These are phyloP conservation scores for Conticribra weissflogii DNA, from an alignment of 108 stramenopile genomes.

Conservation along the genomic window DNA sequence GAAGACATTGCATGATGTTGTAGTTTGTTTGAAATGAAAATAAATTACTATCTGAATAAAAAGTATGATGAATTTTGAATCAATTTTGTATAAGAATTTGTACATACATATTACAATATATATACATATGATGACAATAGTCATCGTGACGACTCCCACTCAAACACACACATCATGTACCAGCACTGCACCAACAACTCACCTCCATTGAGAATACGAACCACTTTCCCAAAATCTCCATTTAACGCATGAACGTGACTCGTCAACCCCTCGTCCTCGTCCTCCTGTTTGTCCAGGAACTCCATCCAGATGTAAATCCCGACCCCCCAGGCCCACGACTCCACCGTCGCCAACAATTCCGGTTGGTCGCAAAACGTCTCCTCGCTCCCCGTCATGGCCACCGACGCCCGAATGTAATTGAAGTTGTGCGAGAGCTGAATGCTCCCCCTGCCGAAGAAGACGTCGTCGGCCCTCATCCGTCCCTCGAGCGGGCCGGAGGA, in stretches of 20 bases:
- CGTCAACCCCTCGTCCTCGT: slow-evolving; percentile 31
- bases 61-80: no score
- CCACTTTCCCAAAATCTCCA: slow-evolving; percentile 24
- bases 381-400: slow-evolving; percentile 33
- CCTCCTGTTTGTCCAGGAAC: slow-evolving; percentile 21
- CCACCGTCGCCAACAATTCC: slow-evolving; percentile 21
- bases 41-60: no score
- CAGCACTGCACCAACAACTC: slow-evolving; percentile 20
- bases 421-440: slow-evolving; percentile 39
- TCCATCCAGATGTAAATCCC: slow-evolving; percentile 41
- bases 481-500: slow-evolving; percentile 27
- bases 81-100: no score
- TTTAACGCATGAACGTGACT: slow-evolving; percentile 31
- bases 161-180: slow-evolving; percentile 23
- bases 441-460: slow-evolving; percentile 34
- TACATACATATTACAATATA: no score
- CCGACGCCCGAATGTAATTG: slow-evolving; percentile 38
- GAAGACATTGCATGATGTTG: no score
- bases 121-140: no score
- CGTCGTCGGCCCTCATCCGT: slow-evolving; percentile 25
- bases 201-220: slow-evolving; percentile 32
- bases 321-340: slow-evolving; percentile 26
- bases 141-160: slow-evolving; percentile 5
- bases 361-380: slow-evolving; percentile 31
- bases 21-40: no score